Evolutionary conservation across 148 eudicot species (phyloP).

Genomic region (Vaccinium darrowii): DNA sequence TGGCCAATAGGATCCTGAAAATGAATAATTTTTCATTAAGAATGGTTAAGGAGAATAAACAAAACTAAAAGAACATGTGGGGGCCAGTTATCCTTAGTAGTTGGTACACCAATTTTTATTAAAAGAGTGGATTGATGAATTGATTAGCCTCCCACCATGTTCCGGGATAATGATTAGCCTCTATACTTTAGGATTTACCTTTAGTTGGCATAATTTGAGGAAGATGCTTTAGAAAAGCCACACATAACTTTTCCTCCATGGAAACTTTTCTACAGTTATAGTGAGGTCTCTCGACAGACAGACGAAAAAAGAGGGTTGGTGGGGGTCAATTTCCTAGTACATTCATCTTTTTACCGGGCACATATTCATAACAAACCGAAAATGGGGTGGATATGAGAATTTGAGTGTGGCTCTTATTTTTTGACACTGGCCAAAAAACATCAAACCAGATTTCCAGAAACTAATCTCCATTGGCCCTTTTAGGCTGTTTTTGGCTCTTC

Average conservation of each 20-base stretch:
- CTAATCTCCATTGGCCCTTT: not conserved
- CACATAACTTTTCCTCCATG: not conserved
- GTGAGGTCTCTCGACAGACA: not conserved
- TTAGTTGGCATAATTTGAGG: conserved; percentile 7
- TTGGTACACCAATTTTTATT: not conserved
- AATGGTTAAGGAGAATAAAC: not conserved
- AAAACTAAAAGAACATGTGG: not conserved
- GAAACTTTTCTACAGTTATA: not conserved
- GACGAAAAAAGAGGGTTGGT: not conserved
- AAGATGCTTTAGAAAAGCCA: conserved; percentile 4
- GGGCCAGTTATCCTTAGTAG: not conserved
- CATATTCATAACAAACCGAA: not conserved
- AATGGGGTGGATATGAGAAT: not conserved
- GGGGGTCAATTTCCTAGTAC: not conserved
- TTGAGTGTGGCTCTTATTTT: not conserved
- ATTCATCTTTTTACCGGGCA: not conserved
- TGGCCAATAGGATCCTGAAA: not conserved
- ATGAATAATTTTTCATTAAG: not conserved
- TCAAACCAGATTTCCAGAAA: not conserved
- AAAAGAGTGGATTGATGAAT: conserved; percentile 7
- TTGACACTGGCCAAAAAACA: not conserved
- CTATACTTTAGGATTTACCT: not conserved
- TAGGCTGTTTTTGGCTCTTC: not conserved
- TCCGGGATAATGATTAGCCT: not conserved
- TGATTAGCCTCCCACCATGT: conserved; percentile 9